Percentiles rank a stretch among this genome's conserved stretches.
Conservation (phyloP, 805 yeast species). For the Ogataea corticis region DNA sequence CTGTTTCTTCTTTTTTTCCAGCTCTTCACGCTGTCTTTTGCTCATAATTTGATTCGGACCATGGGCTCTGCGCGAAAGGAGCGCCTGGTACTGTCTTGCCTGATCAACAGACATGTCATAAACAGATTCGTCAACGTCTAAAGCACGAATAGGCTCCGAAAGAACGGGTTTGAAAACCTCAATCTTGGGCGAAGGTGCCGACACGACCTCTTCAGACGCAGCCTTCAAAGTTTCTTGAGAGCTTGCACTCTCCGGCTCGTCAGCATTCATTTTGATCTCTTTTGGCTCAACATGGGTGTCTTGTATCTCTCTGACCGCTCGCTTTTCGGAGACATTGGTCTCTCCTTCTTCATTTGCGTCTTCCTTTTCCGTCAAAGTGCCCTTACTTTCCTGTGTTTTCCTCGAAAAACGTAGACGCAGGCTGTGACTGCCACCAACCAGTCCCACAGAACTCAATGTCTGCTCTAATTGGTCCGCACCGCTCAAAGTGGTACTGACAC, state of each 20-base stretch:
- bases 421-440: constrained; percentile 29
- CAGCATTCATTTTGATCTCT: no score
- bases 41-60: constrained; percentile 32
- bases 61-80: constrained; percentile 43
- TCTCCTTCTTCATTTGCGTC: no score
- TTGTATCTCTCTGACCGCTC: no score
- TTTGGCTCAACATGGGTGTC: no score
- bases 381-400: neutral
- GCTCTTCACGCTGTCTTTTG: constrained; percentile 36
- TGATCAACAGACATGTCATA: constrained; percentile 53
- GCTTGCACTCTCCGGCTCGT: no score
- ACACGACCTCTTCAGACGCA: neutral
- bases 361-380: neutral
- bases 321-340: no score
- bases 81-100: constrained; percentile 52
- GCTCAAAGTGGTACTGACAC: constrained; percentile 23
- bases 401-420: constrained; percentile 30
- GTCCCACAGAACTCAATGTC: constrained; percentile 27
- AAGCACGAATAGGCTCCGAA: constrained; percentile 9
- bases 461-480: constrained; percentile 20
- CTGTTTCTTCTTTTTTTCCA: constrained; percentile 26
- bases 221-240: neutral
- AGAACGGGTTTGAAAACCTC: constrained; percentile 21
- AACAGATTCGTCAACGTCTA: constrained; percentile 35
- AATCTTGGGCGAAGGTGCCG: constrained; percentile 4